Conservation (phyloP, 306 rosid genomes). For the Ziziphus jujuba region DNA sequence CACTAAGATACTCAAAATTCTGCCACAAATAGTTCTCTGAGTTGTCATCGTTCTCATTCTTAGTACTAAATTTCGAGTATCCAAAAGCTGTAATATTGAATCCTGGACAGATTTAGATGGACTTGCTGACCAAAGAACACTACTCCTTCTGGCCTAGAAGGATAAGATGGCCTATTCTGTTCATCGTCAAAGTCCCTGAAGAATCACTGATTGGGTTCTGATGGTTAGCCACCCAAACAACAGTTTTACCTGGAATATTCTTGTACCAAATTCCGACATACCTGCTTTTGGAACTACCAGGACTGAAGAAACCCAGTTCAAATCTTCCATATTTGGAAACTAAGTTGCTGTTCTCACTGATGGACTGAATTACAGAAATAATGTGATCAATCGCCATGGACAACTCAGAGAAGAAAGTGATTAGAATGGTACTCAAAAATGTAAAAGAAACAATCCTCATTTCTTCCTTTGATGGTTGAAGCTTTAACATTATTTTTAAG, state of each 20-base stretch:
- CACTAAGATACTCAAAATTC: conserved; percentile 14
- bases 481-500: too few relatives aligned
- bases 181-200: neutral
- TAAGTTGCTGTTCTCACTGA: conserved; percentile 4
- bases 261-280: conserved; percentile 25
- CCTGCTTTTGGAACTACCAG: conserved; percentile 5
- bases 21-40: conserved; percentile 15
- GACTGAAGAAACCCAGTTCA: conserved; percentile 22
- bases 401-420: too few relatives aligned
- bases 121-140: conserved; percentile 17
- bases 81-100: conserved; percentile 8
- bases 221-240: conserved; percentile 9
- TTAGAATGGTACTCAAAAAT: too few relatives aligned
- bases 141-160: neutral
- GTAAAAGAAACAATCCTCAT: too few relatives aligned
- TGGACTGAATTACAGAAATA: neutral
- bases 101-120: neutral
- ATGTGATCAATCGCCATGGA: too few relatives aligned
- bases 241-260: conserved; percentile 3
- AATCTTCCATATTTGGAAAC: conserved; percentile 14
- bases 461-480: too few relatives aligned
- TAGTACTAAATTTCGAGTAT: conserved; percentile 14
- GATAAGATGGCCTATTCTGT: neutral
- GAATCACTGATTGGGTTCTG: neutral
- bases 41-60: conserved; percentile 6